Percentiles rank a stretch among this genome's conserved stretches.
These are phyloP conservation scores for Clarireedia monteithiana DNA, from an alignment of 2,329 filamentous ascomycete species.

Conservation along the genomic window DNA sequence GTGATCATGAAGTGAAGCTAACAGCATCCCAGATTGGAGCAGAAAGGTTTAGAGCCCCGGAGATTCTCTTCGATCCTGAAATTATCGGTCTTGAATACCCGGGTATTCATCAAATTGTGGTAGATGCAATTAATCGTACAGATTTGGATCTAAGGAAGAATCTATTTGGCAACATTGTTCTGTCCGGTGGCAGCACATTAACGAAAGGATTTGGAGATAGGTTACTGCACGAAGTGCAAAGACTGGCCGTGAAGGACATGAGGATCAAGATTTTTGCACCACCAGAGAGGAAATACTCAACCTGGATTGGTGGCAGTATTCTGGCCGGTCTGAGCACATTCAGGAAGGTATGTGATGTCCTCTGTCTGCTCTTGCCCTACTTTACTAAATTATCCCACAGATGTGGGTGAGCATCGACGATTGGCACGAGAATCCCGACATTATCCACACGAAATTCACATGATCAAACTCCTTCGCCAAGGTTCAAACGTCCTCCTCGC, in stretches of 20 bases:
- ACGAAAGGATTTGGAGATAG: slow-evolving; percentile 96
- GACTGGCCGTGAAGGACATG: slow-evolving; percentile 96
- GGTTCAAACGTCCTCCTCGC: not conserved
- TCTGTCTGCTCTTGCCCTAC: slow-evolving; percentile 4
- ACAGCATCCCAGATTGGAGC: slow-evolving; percentile 61
- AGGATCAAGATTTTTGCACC: slow-evolving; percentile 98
- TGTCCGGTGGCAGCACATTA: slow-evolving; percentile 91
- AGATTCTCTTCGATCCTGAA: slow-evolving; percentile 96
- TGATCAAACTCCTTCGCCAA: slow-evolving; percentile 31
- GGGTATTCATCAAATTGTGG: slow-evolving; percentile 94
- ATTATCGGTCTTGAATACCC: slow-evolving; percentile 96
- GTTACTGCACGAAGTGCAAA: slow-evolving; percentile 83
- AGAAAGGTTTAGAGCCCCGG: slow-evolving; percentile 90
- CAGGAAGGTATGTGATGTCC: slow-evolving; percentile 65
- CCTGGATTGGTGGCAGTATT: slow-evolving; percentile 98
- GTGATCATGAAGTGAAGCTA: not conserved
- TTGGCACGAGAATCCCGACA: slow-evolving; percentile 99
- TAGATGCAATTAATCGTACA: slow-evolving; percentile 89
- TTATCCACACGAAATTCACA: slow-evolving; percentile 97
- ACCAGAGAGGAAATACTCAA: slow-evolving; percentile 95
- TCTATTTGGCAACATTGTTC: slow-evolving; percentile 92
- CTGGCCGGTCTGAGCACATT: slow-evolving; percentile 95
- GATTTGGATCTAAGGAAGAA: slow-evolving; percentile 93
- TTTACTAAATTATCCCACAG: slow-evolving; percentile 38
- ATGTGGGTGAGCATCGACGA: slow-evolving; percentile 99